These are phyloP conservation scores for Colletotrichum agaves DNA, from an alignment of 2,329 filamentous ascomycete species.

Conservation along the genomic window DNA sequence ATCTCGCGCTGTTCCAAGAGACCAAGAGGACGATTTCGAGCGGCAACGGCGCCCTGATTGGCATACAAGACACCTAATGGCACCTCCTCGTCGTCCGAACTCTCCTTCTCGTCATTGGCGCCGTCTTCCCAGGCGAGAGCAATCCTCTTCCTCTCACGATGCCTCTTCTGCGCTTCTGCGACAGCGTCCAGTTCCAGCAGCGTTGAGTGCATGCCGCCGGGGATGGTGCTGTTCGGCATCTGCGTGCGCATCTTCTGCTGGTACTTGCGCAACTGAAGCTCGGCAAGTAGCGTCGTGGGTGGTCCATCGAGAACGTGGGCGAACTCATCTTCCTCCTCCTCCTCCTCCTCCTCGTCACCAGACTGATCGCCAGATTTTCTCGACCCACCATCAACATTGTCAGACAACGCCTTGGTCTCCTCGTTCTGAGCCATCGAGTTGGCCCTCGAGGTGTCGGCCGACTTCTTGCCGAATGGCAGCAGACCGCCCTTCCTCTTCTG, in stretches of 20 bases:
- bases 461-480: slow-evolving; percentile 57
- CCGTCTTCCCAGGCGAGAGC: slow-evolving; percentile 91
- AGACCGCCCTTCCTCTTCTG: slow-evolving; percentile 59
- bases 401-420: slow-evolving; percentile 39
- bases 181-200: slow-evolving; percentile 91
- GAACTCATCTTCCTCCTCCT: slow-evolving; percentile 45
- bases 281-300: slow-evolving; percentile 91
- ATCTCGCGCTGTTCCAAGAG: slow-evolving; percentile 83
- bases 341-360: slow-evolving; percentile 53
- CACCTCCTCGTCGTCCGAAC: slow-evolving; percentile 81
- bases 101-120: slow-evolving; percentile 55
- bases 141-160: slow-evolving; percentile 79
- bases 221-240: slow-evolving; percentile 69
- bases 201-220: slow-evolving; percentile 89
- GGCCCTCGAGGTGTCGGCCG: slow-evolving; percentile 36
- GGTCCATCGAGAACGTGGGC: slow-evolving; percentile 65
- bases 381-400: slow-evolving; percentile 44
- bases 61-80: slow-evolving; percentile 85
- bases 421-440: slow-evolving; percentile 38
- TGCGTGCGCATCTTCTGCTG: slow-evolving; percentile 85
- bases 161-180: slow-evolving; percentile 82
- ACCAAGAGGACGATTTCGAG: slow-evolving; percentile 74
- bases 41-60: slow-evolving; percentile 65
- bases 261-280: slow-evolving; percentile 90
- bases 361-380: slow-evolving; percentile 40